Base-by-base conservation (phyloP, 306 rosid species). In the Prosopis cineraria region DNA sequence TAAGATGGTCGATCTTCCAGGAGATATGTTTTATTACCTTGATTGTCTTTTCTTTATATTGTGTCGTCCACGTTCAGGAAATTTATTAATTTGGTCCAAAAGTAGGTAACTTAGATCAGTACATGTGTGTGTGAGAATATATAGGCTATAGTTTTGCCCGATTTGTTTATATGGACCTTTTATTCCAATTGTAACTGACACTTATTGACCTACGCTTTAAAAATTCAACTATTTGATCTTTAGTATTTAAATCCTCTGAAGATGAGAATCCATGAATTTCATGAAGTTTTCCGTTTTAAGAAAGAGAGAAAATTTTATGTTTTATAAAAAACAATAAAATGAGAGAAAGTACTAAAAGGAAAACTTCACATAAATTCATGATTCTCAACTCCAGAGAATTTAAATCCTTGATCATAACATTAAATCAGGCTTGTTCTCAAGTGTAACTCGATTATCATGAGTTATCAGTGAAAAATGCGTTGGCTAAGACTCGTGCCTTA, bases 401-500 rank as follows among this genome's bases (percentile, higher is more conserved):
- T n/a, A n/a, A n/a, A n/a, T n/a, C n/a, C n/a, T n/a, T n/a, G n/a
- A n/a, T n/a, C n/a, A n/a, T n/a, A n/a, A 20, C 50, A 10, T 10
- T 40, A 20, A 39, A 66, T 66, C 25, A 66, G 31, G 33, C 30
- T 66, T 10, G 25, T 20, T n/a, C 71, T 37, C 1, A 39, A 34
- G 17, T 39, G 10, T 66, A 65, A 36, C 47, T 27, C 3, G 33
- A 66, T 66, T 66, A 40, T 20, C 31, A 66, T 4, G 33, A 24
- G 33, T 22, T 36, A 65, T 65, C 60, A 27, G 33, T 37, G 29
- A 29, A 79, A 63, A 24, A 41, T 43, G 24, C 39, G 12, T 45
- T 66, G 76, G 68, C 68, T 58, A 47, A 66, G 68, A 56, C 48
- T 50, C 34, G 76, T 53, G 52, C 75, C 30, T 74, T 8, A 50